Percentiles rank a stretch among this genome's conserved stretches.
phyloP scores from a whole-genome alignment of 805 yeast genomes.

The Ogataea methylovora region DNA sequence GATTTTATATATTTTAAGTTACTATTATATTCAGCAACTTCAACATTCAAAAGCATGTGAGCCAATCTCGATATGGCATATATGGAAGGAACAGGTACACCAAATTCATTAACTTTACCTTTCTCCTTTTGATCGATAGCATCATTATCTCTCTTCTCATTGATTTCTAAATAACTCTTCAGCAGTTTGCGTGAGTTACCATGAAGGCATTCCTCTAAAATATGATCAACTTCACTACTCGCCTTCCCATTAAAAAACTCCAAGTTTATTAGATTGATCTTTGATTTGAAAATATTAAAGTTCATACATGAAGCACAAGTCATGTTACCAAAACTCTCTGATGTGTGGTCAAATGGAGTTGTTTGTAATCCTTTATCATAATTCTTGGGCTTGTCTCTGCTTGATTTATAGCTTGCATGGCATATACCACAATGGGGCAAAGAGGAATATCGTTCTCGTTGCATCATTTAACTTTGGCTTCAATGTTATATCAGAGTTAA shows the following conservation, averaged over 20 bases:
- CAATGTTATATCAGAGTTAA: too few relatives aligned
- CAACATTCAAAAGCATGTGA: slow-evolving; percentile 23
- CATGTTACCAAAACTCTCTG: slow-evolving; percentile 1
- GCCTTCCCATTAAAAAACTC: slow-evolving; percentile 12
- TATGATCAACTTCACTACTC: slow-evolving; percentile 13
- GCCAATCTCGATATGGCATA: slow-evolving; percentile 22
- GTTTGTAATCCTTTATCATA: too few relatives aligned
- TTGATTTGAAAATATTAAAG: slow-evolving; percentile 17
- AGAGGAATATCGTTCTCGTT: too few relatives aligned
- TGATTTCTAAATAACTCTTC: slow-evolving; percentile 7
- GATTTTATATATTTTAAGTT: slow-evolving; percentile 6
- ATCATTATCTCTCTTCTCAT: background rate
- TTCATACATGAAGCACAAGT: slow-evolving; percentile 21
- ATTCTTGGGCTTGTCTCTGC: too few relatives aligned
- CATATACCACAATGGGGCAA: too few relatives aligned
- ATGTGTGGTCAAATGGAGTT: too few relatives aligned
- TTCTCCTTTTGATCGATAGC: background rate
- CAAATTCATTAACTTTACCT: slow-evolving; percentile 2
- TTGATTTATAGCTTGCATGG: too few relatives aligned
- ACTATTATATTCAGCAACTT: slow-evolving; percentile 12
- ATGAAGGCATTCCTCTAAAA: slow-evolving; percentile 18
- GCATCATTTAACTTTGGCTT: too few relatives aligned
- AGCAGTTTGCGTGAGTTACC: slow-evolving; percentile 14
- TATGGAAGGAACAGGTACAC: slow-evolving; percentile 10
- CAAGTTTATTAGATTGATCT: slow-evolving; percentile 13